A percentile compares a stretch with the other conserved stretches of the same genome.
Evolutionary conservation across 306 rosid species (phyloP).

Genomic region (Astragalus membranaceus): DNA sequence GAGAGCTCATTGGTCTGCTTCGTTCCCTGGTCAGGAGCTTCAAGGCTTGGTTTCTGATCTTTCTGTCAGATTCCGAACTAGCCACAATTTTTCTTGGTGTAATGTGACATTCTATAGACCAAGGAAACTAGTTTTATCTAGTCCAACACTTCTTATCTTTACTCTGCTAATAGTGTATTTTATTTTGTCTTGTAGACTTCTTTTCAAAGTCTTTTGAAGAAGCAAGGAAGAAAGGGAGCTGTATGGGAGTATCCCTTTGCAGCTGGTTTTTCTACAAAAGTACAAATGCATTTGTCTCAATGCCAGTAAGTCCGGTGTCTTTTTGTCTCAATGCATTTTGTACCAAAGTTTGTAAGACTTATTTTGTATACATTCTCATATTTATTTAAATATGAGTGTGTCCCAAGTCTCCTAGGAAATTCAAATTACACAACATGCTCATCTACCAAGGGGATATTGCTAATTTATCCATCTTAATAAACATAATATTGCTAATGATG

Average conservation of each 20-base stretch:
- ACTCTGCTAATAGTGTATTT: no score
- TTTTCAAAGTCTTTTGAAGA: conserved; percentile 56
- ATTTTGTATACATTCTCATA: not conserved
- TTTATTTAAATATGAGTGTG: not conserved
- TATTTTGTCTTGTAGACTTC: conserved; percentile 50
- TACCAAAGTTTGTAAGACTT: not conserved
- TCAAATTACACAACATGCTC: not conserved
- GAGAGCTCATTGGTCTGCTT: conserved; percentile 76
- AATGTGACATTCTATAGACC: not conserved
- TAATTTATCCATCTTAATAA: no score
- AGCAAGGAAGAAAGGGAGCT: conserved; percentile 71
- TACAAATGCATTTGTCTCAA: no score
- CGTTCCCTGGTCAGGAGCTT: conserved; percentile 71
- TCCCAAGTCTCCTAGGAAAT: not conserved
- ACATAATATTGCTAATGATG: no score
- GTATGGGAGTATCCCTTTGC: conserved; percentile 87
- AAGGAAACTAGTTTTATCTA: not conserved
- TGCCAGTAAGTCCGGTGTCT: conserved; percentile 35
- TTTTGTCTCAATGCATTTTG: conserved; percentile 1
- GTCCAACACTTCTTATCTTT: not conserved
- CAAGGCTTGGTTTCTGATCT: conserved; percentile 80
- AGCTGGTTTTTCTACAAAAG: no score
- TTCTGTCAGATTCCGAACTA: conserved; percentile 42
- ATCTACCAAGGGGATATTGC: not conserved
- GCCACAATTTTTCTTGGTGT: not conserved